Evolutionary conservation across 2,329 filamentous ascomycete genomes (phyloP).

Genomic region (Clonostachys byssicola): DNA sequence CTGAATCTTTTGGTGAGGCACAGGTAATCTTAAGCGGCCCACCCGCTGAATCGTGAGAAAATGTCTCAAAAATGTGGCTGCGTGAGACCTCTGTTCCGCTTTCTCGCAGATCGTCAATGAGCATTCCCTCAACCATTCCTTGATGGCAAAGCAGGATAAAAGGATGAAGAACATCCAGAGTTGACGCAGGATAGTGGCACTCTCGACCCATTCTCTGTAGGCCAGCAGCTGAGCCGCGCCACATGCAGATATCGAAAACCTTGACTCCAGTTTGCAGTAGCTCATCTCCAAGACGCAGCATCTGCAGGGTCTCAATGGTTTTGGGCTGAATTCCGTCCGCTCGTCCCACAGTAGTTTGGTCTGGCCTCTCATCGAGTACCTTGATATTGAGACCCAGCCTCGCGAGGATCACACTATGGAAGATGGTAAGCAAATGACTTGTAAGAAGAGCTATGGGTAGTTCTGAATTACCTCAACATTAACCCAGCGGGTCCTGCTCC

Average conservation of each 20-base stretch:
- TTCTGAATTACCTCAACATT: constrained; percentile 35
- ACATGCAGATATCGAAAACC: constrained; percentile 73
- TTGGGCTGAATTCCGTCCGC: constrained; percentile 75
- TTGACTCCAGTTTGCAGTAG: constrained; percentile 63
- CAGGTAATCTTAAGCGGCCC: constrained; percentile 64
- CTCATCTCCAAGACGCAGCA: constrained; percentile 67
- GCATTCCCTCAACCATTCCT: constrained; percentile 69
- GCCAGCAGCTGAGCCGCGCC: constrained; percentile 49
- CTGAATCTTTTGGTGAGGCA: constrained; percentile 63
- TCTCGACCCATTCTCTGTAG: constrained; percentile 61
- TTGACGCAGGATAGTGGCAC: constrained; percentile 62
- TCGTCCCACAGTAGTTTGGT: constrained; percentile 64
- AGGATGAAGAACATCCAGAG: constrained; percentile 53
- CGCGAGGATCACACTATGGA: constrained; percentile 40
- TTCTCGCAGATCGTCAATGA: constrained; percentile 64
- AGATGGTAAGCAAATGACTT: neutral
- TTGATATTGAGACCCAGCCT: constrained; percentile 62
- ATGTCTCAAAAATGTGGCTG: constrained; percentile 60
- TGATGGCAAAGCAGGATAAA: constrained; percentile 63
- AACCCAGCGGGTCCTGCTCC: constrained; percentile 53
- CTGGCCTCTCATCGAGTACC: constrained; percentile 64
- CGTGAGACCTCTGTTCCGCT: constrained; percentile 60
- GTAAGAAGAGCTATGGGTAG: neutral
- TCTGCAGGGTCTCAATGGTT: constrained; percentile 69
- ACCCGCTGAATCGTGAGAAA: constrained; percentile 62